Evolutionary conservation across 2,329 filamentous ascomycete genomes (phyloP), one percentile per base, ranked within the genome.

Genomic region (Penicillium concentricum): DNA sequence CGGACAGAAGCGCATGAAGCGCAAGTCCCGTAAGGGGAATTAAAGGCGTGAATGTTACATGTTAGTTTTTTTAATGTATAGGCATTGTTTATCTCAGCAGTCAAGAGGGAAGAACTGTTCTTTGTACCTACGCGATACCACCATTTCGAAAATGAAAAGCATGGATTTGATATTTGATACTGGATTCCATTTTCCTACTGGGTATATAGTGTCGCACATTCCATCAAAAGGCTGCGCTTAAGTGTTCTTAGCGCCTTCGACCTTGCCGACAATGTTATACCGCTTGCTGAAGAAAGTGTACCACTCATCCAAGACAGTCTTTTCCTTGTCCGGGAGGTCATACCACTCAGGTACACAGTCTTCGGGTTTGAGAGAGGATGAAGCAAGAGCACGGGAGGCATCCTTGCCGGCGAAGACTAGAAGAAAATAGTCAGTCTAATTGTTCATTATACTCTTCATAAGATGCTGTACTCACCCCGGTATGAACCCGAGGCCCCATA

Each of bases 381-480:
- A 87, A 12, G 87, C 94, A 2, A 99, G 84, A 7, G 92, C 94
- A 60, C 91, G 86, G n/a, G 94, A 97, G 26, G 94, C 89, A 70
- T 99, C 95, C 72, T 96, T 96, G 60, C 94, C 94, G 2, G 91
- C 90, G 72, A 99, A 99, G 20, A 97, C 94, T 99, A 65, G 2
- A 44, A 6, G 12, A 7, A 42, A 9, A 20, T 0, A 7, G 16
- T 51, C 16, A 44, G 48, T 22, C 7, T 43, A 12, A 20, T 37
- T 37, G 15, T 48, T 16, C 28, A 6, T 42, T 15, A 34, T 35
- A 4, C 20, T n/a, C 15, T 24, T 34, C 4, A 43, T 4, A 5
- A 15, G 12, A 13, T 32, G 43, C 35, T 30, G 32, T 24, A 76
- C 82, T 69, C 81, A 97, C 94, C 90, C 67, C 90, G 84, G 76